Base-by-base conservation (phyloP, 78 protist species). In the Dictyostelium discoideum region DNA sequence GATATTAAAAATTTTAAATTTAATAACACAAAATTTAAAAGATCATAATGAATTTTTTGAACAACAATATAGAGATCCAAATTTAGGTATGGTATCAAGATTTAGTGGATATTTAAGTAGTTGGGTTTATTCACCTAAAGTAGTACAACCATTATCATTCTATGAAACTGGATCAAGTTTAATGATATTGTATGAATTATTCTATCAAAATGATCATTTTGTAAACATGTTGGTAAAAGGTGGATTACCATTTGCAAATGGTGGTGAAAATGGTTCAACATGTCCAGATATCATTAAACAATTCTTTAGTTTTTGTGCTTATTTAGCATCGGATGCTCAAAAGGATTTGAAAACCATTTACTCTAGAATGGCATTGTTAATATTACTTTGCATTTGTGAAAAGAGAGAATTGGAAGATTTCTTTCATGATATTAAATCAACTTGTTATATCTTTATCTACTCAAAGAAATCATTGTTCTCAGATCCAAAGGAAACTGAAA, bases 71-170 rank as follows among this genome's bases (percentile, higher is more conserved):
- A 67, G 67, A 29, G 85, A 90, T n/a, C 94, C 94, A 90, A 90
- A 90, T 72, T 76, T 44, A 50, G 60, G 83, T 20, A 18, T 90
- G 69, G 50, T 37, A 26, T 65, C 88, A 26, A 80, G 74, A 82
- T 44, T 90, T 48, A 65, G 88, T 82, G 94, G 94, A 29, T 90
- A 90, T 82, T 44, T 90, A 20, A 90, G 94, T 82, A 90, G 94
- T 82, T 90, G 94, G 94, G 84, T 90, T 46, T 90, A 90, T 50
- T 65, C 87, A 13, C 94, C 94, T 5, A 65, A 32, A n/a, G 74
- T 72, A 20, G 81, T 67, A 8, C 26, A 73, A 73, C 79, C 42
- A 65, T n/a, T 18, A 44, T 81, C 94, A 48, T 42, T 60, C n/a
- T 81, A 37, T 50, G 94, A 90, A 46, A 46, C 79, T 20, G 94